Base-by-base conservation (phyloP, 2,329 filamentous ascomycete species). In the Ascochyta pisi region DNA sequence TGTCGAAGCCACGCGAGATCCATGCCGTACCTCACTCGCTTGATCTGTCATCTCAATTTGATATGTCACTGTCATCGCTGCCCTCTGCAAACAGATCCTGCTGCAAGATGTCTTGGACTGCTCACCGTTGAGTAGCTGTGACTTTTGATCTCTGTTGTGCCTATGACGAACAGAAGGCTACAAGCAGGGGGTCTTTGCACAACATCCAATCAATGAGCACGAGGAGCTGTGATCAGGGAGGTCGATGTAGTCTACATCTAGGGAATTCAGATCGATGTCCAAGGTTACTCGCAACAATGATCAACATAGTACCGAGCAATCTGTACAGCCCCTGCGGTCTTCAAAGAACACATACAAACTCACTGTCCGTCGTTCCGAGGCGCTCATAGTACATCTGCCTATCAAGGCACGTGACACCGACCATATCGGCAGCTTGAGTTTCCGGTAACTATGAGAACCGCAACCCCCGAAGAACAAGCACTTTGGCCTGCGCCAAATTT, bases 401-500 rank as follows among this genome's bases (percentile, higher is more conserved):
- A 12, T 43, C 15, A 23, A 43, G 39, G 15, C 31, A 16, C 37
- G 22, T 41, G 23, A 31, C 10, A 16, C 22, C 31, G n/a, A 26
- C 23, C 24, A 4, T n/a, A 12, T 4, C n/a, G 19, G 19, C 16
- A 29, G 15, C 23, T 9, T 31, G 12, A 16, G 4, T 8, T 6
- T 37, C 9, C 40, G 26, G 19, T 46, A 31, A 33, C n/a, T 10
- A 57, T 57, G 54, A 50, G 40, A 19, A 43, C 34, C 10, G 37
- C 53, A 12, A 60, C 45, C 8, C 31, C 53, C 27, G 53, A 50
- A 13, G 47, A 57, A 37, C 43, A 53, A 39, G 48, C 57, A n/a
- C 24, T 41, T 6, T 73, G 69, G 69, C 68, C 68, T 2, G 37
- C 46, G 37, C 64, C 69, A 24, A 73, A 73, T 38, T 70, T 61